These are phyloP conservation scores for Penicillium italicum DNA, from an alignment of 2,329 filamentous ascomycete genomes.

Conservation along the genomic window DNA sequence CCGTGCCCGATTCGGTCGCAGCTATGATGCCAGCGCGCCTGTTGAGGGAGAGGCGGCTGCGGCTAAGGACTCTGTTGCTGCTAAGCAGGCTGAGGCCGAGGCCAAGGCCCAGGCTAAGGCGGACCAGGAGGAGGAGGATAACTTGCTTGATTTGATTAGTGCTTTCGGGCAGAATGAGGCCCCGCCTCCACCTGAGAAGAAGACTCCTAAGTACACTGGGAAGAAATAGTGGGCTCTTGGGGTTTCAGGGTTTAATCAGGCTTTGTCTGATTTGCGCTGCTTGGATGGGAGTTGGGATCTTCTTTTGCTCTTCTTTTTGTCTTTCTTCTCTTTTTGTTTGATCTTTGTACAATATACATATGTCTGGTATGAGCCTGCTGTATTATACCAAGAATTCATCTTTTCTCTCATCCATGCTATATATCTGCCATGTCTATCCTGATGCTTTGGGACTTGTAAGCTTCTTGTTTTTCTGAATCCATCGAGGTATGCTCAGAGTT, in stretches of 20 bases:
- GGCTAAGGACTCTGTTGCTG: constrained; percentile 13
- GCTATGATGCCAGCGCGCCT: constrained; percentile 64
- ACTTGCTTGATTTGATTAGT: constrained; percentile 56
- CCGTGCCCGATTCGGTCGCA: constrained; percentile 74
- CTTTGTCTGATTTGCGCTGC: background rate
- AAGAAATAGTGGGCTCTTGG: constrained; percentile 30
- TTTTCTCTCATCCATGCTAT: background rate
- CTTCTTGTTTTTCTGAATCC: background rate
- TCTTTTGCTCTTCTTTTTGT: constrained; percentile 2
- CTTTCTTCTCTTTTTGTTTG: constrained; percentile 5
- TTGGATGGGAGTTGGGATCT: constrained; percentile 22
- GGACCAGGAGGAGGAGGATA: constrained; percentile 49
- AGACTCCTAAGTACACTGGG: constrained; percentile 23
- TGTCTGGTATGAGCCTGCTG: constrained; percentile 12
- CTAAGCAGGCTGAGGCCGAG: constrained; percentile 38
- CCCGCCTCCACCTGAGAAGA: constrained; percentile 14
- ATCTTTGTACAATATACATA: constrained; percentile 25
- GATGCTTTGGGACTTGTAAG: background rate
- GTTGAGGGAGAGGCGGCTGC: constrained; percentile 15
- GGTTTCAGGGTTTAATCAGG: background rate
- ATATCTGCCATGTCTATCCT: background rate
- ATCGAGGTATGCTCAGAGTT: too few relatives aligned
- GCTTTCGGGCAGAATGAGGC: constrained; percentile 46
- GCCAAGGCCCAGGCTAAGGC: constrained; percentile 48
- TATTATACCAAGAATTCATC: constrained; percentile 13